Evolutionary conservation across 1,284 basidiomycete genomes (phyloP), one percentile per base, ranked within the genome.

Genomic region (Sporisorium iseilematis-ciliati): DNA sequence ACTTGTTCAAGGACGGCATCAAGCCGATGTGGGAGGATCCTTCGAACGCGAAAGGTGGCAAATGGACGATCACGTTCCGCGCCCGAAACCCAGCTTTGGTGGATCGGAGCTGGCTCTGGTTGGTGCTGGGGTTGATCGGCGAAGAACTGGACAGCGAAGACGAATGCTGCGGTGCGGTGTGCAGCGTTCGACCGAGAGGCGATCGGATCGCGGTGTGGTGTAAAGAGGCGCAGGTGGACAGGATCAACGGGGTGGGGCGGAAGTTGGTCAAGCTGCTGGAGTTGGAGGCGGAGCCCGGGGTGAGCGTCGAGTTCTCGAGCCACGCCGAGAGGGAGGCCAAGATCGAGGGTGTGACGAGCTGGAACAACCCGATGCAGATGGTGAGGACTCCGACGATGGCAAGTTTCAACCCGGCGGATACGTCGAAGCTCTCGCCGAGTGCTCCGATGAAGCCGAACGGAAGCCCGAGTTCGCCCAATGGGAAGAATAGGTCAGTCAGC

Each of bases 11-110:
- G 86, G 88, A 90, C 29, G 92, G 92, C 38, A 87, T 88, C 70
- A 94, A 93, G 83, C 92, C 94, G 43, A 95, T 96, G 93, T 97
- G 95, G 94, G 95, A 97, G 86, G 95, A 97, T 84, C 90, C 90
- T 25, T 92, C 93, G 51, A 97, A 97, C 84, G 91, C 92, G 10
- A 89, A 91, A 53, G 94, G 94, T 25, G 94, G 94, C 40, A 95
- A 95, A 86, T 97, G 95, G 95, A 92, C 94, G 20, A 86, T 97
- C 57, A 94, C 94, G 75, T 92, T 97, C 90, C 92, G 92, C 86
- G 65, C 61, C 18, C 91, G 91, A 68, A 92, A 92, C 78, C 90
- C 92, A 5, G 87, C 87, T 38, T 85, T 95, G 70, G 87, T 96
- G 50, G 95, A 97, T 87, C 89, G 91, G 33, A 93, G 91, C 85